These are phyloP conservation scores for Pseudocercospora fuligena DNA, from an alignment of 2,329 filamentous ascomycete species.

Conservation along the genomic window DNA sequence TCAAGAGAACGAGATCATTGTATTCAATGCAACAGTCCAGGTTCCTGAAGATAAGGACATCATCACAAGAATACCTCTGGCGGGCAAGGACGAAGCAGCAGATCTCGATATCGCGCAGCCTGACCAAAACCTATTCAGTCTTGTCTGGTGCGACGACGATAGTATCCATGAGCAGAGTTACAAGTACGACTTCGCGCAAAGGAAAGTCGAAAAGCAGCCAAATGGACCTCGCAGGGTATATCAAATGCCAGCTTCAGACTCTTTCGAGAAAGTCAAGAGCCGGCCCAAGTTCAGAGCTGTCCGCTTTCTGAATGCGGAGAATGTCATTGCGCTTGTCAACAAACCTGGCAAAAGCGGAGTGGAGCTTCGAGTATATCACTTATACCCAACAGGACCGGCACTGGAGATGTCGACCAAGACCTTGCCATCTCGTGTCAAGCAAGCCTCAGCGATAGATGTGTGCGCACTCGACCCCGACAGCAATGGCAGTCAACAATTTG, in stretches of 20 bases:
- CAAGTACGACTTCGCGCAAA: constrained; percentile 52
- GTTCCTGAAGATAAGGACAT: constrained; percentile 58
- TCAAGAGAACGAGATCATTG: constrained; percentile 72
- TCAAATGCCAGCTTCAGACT: constrained; percentile 45
- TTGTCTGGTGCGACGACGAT: constrained; percentile 79
- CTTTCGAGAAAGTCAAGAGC: constrained; percentile 31
- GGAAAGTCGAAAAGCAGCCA: constrained; percentile 43
- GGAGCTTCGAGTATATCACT: constrained; percentile 61
- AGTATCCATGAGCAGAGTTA: constrained; percentile 73
- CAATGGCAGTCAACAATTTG: constrained; percentile 72
- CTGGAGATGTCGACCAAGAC: constrained; percentile 58
- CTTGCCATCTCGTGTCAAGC: constrained; percentile 71
- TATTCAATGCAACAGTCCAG: constrained; percentile 71
- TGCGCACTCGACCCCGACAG: constrained; percentile 66
- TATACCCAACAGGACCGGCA: constrained; percentile 63
- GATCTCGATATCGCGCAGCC: constrained; percentile 73
- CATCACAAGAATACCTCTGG: constrained; percentile 58
- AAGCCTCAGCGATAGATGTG: constrained; percentile 78
- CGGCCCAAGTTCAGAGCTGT: constrained; percentile 61
- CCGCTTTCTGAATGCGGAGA: constrained; percentile 58
- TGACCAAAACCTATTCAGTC: constrained; percentile 65
- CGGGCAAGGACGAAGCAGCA: constrained; percentile 61
- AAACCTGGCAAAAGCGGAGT: constrained; percentile 59
- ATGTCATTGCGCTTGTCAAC: constrained; percentile 63
- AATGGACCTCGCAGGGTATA: constrained; percentile 52